These are phyloP conservation scores for Catenaria anguillulae DNA, from an alignment of 371 early-diverging fungal genomes.

Conservation along the genomic window DNA sequence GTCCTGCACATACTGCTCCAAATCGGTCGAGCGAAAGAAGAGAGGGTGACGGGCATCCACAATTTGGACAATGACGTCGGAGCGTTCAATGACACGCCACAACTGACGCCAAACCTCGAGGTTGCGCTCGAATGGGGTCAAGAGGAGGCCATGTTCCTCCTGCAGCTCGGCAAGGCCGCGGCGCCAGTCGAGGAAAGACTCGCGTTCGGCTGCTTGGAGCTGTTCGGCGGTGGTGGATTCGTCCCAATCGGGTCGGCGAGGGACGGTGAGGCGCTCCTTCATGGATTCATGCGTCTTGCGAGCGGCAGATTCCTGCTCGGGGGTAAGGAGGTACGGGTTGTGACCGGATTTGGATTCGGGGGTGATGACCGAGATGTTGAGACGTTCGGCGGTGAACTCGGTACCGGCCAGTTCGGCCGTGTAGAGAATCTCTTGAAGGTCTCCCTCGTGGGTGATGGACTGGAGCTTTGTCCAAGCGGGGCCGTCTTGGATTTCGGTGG, in stretches of 20 bases:
- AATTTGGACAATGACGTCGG: slow-evolving; percentile 94
- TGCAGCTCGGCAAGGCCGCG: slow-evolving; percentile 70
- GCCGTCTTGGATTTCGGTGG: slow-evolving; percentile 69
- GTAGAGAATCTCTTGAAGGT: slow-evolving; percentile 85
- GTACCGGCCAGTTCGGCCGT: slow-evolving; percentile 91
- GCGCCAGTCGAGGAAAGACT: slow-evolving; percentile 83
- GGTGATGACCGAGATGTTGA: slow-evolving; percentile 72
- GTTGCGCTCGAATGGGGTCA: slow-evolving; percentile 98
- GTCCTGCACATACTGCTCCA: slow-evolving; percentile 81
- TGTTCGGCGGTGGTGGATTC: slow-evolving; percentile 61
- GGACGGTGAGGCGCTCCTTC: slow-evolving; percentile 55
- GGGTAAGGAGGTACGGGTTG: slow-evolving; percentile 66
- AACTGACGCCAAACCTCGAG: slow-evolving; percentile 99
- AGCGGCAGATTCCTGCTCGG: slow-evolving; percentile 57
- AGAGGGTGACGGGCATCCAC: slow-evolving; percentile 98
- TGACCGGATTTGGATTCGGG: slow-evolving; percentile 24
- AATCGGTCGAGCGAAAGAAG: slow-evolving; percentile 84
- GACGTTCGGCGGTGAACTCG: slow-evolving; percentile 84
- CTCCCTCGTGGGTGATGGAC: slow-evolving; percentile 90
- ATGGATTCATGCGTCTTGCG: slow-evolving; percentile 60
- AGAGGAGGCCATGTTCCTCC: slow-evolving; percentile 72
- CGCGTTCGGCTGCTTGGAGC: slow-evolving; percentile 65
- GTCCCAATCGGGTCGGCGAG: slow-evolving; percentile 81
- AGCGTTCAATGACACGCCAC: slow-evolving; percentile 98
- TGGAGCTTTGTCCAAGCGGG: slow-evolving; percentile 74